Evolutionary conservation across 352 stramenopile species (phyloP).

Genomic region (Blastocystis sp.): DNA sequence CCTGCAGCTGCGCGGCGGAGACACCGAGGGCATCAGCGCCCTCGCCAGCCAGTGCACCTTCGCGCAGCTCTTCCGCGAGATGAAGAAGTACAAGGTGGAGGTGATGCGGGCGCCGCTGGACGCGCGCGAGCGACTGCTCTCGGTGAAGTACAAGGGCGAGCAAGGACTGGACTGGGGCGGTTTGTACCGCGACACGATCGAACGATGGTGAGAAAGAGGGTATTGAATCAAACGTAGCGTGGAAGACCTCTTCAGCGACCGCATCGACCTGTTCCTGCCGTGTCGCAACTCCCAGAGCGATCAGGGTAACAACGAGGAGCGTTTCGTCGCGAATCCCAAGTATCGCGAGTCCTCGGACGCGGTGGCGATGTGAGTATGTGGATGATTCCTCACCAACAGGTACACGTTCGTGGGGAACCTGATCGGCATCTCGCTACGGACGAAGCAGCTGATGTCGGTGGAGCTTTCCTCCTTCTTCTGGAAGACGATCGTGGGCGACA

Average conservation of each 20-base stretch:
- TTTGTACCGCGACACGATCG: constrained; percentile 57
- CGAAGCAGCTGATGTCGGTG: constrained; percentile 73
- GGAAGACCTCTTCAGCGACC: constrained; percentile 45
- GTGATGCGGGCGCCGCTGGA: constrained; percentile 39
- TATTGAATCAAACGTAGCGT: not conserved
- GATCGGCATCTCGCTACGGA: constrained; percentile 73
- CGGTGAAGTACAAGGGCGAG: constrained; percentile 59
- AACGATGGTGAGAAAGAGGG: not conserved
- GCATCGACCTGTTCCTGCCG: constrained; percentile 40
- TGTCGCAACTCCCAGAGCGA: constrained; percentile 26
- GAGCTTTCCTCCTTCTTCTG: constrained; percentile 73
- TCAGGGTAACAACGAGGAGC: not conserved
- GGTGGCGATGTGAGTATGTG: constrained; percentile 61
- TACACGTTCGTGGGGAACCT: constrained; percentile 81
- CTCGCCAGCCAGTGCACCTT: constrained; percentile 41
- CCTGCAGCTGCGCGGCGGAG: not conserved
- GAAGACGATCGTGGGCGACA: constrained; percentile 70
- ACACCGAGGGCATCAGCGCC: not conserved
- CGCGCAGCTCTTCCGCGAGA: constrained; percentile 52
- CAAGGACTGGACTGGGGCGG: constrained; percentile 59
- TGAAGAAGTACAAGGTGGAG: constrained; percentile 1
- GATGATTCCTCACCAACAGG: constrained; percentile 63
- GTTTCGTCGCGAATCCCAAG: constrained; percentile 69
- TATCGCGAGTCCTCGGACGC: constrained; percentile 58
- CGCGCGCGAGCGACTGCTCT: constrained; percentile 48